A percentile compares a stretch with the other conserved stretches of the same genome.
Evolutionary conservation across 169 alveolate species (phyloP).

Genomic region (Toxoplasma gondii): DNA sequence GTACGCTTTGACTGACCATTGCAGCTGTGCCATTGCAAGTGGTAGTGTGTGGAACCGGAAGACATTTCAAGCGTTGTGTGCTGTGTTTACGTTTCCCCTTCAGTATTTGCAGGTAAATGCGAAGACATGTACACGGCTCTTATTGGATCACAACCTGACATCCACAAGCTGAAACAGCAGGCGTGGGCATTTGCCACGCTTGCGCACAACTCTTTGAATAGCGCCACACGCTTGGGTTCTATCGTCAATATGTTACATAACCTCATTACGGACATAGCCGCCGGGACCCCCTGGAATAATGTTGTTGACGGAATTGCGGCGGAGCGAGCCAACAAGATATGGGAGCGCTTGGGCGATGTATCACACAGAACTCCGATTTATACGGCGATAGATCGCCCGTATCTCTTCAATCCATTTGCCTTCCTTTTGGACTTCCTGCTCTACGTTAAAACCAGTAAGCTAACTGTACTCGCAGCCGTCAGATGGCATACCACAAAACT

Average conservation of each 20-base stretch:
- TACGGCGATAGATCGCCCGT: not conserved
- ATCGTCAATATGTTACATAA: not conserved
- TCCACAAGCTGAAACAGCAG: slow-evolving; percentile 21
- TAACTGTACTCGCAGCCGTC: not conserved
- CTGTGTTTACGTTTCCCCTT: not conserved
- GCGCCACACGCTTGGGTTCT: not conserved
- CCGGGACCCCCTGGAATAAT: not conserved
- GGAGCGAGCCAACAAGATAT: not conserved
- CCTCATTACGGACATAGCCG: not conserved
- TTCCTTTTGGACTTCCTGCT: not conserved
- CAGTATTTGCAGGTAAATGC: slow-evolving; percentile 2
- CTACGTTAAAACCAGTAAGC: slow-evolving; percentile 33
- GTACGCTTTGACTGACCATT: not conserved
- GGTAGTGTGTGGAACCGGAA: not conserved
- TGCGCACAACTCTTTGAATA: not conserved
- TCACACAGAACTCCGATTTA: not conserved
- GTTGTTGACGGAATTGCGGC: not conserved
- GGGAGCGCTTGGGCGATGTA: not conserved
- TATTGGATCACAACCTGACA: not conserved
- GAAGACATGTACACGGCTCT: slow-evolving; percentile 32
- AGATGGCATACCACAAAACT: no score
- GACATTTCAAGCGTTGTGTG: not conserved
- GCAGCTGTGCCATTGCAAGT: not conserved
- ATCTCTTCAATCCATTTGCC: slow-evolving; percentile 18
- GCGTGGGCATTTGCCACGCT: slow-evolving; percentile 4